Evolutionary conservation across 75 land plant species (phyloP).

Genomic region (Gnetum montanum): DNA sequence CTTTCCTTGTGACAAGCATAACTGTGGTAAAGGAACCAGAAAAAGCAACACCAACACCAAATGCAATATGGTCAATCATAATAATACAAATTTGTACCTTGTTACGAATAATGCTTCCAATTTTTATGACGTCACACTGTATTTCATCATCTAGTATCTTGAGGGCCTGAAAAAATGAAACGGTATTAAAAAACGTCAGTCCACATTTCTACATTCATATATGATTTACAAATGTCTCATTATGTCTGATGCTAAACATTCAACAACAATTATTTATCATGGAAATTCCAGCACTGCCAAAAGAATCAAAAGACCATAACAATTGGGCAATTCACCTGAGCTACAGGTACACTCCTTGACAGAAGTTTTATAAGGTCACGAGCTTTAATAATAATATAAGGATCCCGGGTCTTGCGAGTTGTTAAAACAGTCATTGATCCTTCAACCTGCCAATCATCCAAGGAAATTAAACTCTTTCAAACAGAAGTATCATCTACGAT

Average conservation of each 20-base stretch:
- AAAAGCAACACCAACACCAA: no score
- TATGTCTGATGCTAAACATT: no score
- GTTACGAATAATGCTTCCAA: conserved; percentile 67
- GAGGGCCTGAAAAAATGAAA: conserved; percentile 46
- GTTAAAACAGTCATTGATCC: conserved; percentile 94
- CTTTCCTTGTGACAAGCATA: no score
- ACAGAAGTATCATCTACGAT: no score
- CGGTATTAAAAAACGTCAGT: no score
- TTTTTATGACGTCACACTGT: conserved; percentile 91
- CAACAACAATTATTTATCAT: no score
- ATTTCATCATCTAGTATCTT: conserved; percentile 85
- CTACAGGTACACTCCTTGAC: conserved; percentile 90
- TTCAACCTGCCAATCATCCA: conserved; percentile 47
- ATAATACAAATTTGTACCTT: no score
- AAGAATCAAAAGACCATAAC: no score
- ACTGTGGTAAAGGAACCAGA: conserved; percentile 3
- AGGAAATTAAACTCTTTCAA: no score
- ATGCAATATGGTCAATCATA: no score
- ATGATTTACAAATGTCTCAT: no score
- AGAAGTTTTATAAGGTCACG: conserved; percentile 85
- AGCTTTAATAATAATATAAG: conserved; percentile 81
- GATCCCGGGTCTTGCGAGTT: conserved; percentile 85
- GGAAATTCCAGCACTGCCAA: no score
- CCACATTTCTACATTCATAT: conserved; percentile 1
- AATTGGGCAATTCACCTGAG: conserved; percentile 45